These are phyloP conservation scores for Spongiforma sp. DNA, from an alignment of 1,284 basidiomycete genomes.

Conservation along the genomic window DNA sequence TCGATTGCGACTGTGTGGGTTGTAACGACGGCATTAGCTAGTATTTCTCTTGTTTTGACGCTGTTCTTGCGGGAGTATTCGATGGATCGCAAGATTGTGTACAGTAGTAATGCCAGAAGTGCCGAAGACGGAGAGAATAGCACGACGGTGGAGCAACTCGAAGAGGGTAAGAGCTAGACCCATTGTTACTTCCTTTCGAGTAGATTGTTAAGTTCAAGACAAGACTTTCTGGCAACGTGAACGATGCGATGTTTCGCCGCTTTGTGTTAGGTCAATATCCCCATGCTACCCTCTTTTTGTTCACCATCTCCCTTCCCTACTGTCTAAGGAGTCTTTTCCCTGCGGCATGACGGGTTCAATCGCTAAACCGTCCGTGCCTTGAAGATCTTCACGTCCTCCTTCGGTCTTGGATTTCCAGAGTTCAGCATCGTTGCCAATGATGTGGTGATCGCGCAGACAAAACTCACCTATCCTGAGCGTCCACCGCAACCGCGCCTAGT, in stretches of 20 bases:
- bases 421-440: neutral
- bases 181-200: too few relatives aligned
- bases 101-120: constrained; percentile 35
- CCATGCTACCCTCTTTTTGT: neutral
- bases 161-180: neutral
- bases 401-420: constrained; percentile 53
- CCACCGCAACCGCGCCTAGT: constrained; percentile 79
- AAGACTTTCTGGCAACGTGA: too few relatives aligned
- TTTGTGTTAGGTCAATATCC: too few relatives aligned
- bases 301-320: neutral
- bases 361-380: constrained; percentile 60
- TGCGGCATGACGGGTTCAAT: too few relatives aligned
- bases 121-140: constrained; percentile 10
- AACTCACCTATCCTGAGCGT: constrained; percentile 76
- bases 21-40: constrained; percentile 62
- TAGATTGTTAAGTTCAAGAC: too few relatives aligned
- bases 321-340: too few relatives aligned
- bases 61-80: constrained; percentile 65
- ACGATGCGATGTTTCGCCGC: too few relatives aligned
- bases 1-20: constrained; percentile 77
- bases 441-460: neutral
- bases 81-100: constrained; percentile 56
- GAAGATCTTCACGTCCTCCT: constrained; percentile 81
- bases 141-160: neutral
- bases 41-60: constrained; percentile 57